A percentile compares a stretch with the other conserved stretches of the same genome.
These are phyloP conservation scores for Citeromyces hawaiiensis DNA, from an alignment of 1,139 yeast species.

Conservation along the genomic window DNA sequence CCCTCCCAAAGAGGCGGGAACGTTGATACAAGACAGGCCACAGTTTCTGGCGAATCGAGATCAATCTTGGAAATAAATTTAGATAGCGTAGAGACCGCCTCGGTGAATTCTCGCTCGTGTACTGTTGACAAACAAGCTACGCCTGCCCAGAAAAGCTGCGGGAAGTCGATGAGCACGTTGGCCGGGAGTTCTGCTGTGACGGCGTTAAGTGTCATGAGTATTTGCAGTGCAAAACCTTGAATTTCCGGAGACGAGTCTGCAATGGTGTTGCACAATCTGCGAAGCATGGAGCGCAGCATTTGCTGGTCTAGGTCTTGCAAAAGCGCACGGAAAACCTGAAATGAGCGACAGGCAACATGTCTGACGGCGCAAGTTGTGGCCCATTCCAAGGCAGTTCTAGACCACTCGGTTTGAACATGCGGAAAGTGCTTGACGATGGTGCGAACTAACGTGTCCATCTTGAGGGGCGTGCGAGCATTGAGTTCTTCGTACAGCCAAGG, in stretches of 20 bases:
- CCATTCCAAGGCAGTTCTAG: conserved; percentile 75
- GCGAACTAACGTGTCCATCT: conserved; percentile 71
- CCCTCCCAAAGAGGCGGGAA: conserved; percentile 98
- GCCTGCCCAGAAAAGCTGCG: conserved; percentile 92
- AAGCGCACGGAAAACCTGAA: conserved; percentile 80
- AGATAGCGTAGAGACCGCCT: conserved; percentile 67
- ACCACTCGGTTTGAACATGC: conserved; percentile 69
- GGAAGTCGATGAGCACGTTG: conserved; percentile 70
- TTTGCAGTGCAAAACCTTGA: conserved; percentile 96
- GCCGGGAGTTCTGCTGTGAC: conserved; percentile 76
- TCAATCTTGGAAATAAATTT: conserved; percentile 82
- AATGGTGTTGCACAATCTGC: conserved; percentile 82
- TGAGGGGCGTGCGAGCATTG: conserved; percentile 68
- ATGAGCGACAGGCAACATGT: conserved; percentile 93
- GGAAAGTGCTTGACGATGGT: conserved; percentile 47
- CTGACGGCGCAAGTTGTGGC: conserved; percentile 97
- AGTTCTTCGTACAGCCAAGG: conserved; percentile 87
- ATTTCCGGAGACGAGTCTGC: conserved; percentile 82
- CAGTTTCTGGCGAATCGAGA: conserved; percentile 75
- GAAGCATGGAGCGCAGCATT: conserved; percentile 90
- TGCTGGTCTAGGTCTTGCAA: conserved; percentile 68
- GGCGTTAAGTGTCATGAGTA: conserved; percentile 88
- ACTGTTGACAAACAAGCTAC: conserved; percentile 86
- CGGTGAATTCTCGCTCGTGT: conserved; percentile 89
- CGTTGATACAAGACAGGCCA: conserved; percentile 66